Base-by-base conservation (phyloP, 1,139 yeast species). In the Hemisphaericaspora xylofermentans region DNA sequence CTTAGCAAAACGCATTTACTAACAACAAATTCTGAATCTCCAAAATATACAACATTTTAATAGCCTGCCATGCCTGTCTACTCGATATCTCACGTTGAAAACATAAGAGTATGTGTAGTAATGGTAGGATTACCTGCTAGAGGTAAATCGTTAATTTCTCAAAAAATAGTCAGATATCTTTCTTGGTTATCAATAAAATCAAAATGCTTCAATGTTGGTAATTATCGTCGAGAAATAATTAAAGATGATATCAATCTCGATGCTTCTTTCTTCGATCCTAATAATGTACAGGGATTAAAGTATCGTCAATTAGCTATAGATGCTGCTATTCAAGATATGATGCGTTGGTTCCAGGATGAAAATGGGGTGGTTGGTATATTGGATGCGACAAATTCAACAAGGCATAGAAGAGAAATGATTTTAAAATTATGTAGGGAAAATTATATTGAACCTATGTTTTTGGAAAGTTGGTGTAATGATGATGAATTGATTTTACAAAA, bases 401-500 rank as follows among this genome's bases (percentile, higher is more conserved):
- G 76, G 48, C 77, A 74, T 42, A 76, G 96, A 53, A 74, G 98
- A 50, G 73, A 72, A 25, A 73, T 80, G 73, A 77, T 93, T 42
- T 68, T 82, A 43, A 70, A 76, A 48, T 64, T 84, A 29, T 80
- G 95, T 56, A 69, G 83, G 38, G 77, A 76, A 49, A 78, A 85
- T 53, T 73, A 73, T 37, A 84, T 93, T 44, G 93, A 88, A 57
- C 95, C 97, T 2, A 82, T 93, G 76, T 93, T 91, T 59, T 77
- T 93, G 47, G 98, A 93, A 61, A 84, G 95, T 56, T 86, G 84
- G 78, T 89, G 97, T 63, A 84, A 88, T 56, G 95, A 89, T 62
- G 75, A 83, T 49, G 85, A 83, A 17, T 73, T 89, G 49, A 81
- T 93, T 32, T 71, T 76, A 64, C 85, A 84, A 53, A 91, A 91